Evolutionary conservation across 129 eudicot genomes (phyloP).

Genomic region (Cynara cardunculus): DNA sequence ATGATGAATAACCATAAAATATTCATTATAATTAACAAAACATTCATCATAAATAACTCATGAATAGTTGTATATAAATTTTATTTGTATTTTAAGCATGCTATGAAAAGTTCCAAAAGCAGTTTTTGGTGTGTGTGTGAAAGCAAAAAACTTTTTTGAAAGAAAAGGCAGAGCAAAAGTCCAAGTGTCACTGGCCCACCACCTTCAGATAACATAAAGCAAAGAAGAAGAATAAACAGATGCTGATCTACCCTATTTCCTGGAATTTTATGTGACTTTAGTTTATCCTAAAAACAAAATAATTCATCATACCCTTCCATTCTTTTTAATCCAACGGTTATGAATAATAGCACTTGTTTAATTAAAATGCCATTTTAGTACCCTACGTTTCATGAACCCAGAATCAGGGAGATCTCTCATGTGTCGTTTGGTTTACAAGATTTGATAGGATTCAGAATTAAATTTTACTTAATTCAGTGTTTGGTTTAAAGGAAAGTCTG

Average conservation of each 20-base stretch:
- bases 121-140: slow-evolving; percentile 20
- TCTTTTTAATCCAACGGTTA: not conserved
- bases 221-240: not conserved
- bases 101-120: slow-evolving; percentile 15
- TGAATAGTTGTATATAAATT: not conserved
- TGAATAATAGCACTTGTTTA: not conserved
- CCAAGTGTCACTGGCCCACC: slow-evolving; percentile 30
- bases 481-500: no score
- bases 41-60: no score
- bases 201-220: slow-evolving; percentile 14
- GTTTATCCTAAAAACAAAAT: not conserved
- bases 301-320: not conserved
- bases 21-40: no score
- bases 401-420: no score
- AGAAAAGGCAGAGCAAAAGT: slow-evolving; percentile 16
- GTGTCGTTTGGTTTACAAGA: no score
- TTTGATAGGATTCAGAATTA: no score
- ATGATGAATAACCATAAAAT: not conserved
- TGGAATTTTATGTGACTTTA: not conserved
- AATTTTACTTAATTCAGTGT: no score
- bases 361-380: not conserved
- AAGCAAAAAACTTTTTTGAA: slow-evolving; percentile 7
- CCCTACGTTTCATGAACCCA: not conserved
- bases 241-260: not conserved
- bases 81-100: not conserved